These are phyloP conservation scores for Colletotrichum chrysophilum DNA, from an alignment of 2,329 filamentous ascomycete genomes.

Conservation along the genomic window DNA sequence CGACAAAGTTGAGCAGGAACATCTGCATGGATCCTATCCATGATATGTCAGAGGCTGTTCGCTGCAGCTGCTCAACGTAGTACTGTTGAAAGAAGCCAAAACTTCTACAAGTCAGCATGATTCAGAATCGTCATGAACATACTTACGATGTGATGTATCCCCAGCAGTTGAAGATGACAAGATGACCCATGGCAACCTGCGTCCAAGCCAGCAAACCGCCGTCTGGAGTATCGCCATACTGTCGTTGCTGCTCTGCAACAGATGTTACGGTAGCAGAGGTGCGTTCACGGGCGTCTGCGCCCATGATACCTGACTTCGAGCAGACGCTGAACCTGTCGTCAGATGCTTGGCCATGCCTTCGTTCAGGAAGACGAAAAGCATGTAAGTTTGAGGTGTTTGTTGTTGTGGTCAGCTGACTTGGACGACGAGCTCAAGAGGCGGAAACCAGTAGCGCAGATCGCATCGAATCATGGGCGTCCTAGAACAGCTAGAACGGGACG, in stretches of 20 bases:
- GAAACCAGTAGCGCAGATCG: too few relatives aligned
- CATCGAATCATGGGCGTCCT: neutral
- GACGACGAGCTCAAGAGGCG: neutral
- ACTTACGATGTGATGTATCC: neutral
- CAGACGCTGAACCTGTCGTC: neutral
- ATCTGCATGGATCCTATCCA: too few relatives aligned
- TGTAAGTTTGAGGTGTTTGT: neutral
- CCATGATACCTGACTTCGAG: neutral
- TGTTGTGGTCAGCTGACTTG: neutral
- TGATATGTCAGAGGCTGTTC: too few relatives aligned
- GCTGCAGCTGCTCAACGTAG: too few relatives aligned
- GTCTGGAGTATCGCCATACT: neutral
- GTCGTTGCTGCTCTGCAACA: neutral
- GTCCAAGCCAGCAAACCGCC: neutral
- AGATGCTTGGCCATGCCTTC: neutral
- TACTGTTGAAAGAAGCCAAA: too few relatives aligned
- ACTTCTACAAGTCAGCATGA: neutral
- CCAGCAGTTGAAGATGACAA: neutral
- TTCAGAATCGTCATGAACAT: fast-evolving
- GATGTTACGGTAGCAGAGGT: neutral
- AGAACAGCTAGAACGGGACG: neutral
- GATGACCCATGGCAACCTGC: neutral
- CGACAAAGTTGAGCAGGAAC: too few relatives aligned
- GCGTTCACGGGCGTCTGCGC: neutral
- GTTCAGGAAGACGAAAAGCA: neutral